phyloP scores from a whole-genome alignment of 768 basidiomycete species.

The Gloeopeniophorella convolvens region DNA sequence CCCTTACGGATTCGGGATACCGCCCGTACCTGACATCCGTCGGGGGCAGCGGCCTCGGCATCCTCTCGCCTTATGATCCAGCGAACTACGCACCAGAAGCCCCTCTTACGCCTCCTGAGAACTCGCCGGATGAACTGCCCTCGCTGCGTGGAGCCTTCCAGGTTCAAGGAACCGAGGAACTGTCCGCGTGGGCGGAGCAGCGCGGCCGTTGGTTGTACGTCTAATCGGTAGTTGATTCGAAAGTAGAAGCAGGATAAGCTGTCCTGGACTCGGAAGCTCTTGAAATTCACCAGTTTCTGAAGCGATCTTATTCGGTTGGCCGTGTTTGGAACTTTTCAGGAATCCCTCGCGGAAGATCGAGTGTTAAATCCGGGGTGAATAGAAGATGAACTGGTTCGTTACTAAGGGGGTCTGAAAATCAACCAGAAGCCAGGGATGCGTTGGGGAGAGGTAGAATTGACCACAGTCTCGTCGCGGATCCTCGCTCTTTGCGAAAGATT shows the following conservation, averaged over 20 bases:
- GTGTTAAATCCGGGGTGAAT: too few species aligned
- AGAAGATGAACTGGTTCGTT: too few species aligned
- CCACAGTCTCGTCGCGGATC: too few species aligned
- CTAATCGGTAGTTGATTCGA: slow-evolving; percentile 16
- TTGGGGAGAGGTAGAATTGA: too few species aligned
- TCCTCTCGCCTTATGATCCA: slow-evolving; percentile 55
- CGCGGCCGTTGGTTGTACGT: slow-evolving; percentile 37
- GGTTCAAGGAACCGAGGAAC: slow-evolving; percentile 24
- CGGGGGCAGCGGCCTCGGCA: slow-evolving; percentile 88
- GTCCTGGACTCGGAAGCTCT: too few species aligned
- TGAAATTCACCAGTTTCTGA: neutral
- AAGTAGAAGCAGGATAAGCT: neutral
- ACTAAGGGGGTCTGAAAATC: too few species aligned
- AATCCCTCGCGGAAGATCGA: too few species aligned
- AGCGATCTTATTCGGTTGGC: neutral
- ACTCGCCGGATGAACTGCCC: slow-evolving; percentile 7
- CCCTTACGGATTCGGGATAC: slow-evolving; percentile 60
- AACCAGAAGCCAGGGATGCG: too few species aligned
- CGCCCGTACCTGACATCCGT: slow-evolving; percentile 87
- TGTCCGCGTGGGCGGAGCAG: slow-evolving; percentile 32
- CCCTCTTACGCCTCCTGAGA: slow-evolving; percentile 28
- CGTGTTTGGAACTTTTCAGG: neutral
- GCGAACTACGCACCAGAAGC: slow-evolving; percentile 13
- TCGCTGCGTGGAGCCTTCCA: slow-evolving; percentile 26
- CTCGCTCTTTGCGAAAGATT: too few species aligned